Evolutionary conservation across 192 early-diverging fungal species (phyloP), one percentile per base, ranked within the genome.

Genomic region (Jimgerdemannia flammicorona): DNA sequence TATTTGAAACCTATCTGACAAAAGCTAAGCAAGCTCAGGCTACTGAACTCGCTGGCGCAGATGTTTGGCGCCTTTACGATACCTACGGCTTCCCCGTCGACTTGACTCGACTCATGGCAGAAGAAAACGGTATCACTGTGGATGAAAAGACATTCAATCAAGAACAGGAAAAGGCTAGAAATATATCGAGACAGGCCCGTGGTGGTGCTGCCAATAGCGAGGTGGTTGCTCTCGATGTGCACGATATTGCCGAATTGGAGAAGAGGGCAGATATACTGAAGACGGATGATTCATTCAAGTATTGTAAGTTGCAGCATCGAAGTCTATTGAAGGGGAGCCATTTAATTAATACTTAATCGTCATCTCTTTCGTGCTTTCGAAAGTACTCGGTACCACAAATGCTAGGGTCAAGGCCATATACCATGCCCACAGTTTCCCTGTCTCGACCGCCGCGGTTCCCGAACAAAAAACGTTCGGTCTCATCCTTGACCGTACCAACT

Each of bases 1-100:
- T 99, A 69, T 97, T 99, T 79, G 93, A 94, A 79, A 87, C 87
- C 66, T 92, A 86, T 74, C 81, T 95, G 44, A 76, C 84, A 20
- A 91, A 86, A 73, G 83, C 91, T 66, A 90, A 92, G 43, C 85
- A 93, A 64, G 73, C 90, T 20, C 87, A 88, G 44, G 74, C 84
- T 44, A 88, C 68, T 4, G 80, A 85, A 14, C 87, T 99, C 43
- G 89, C 91, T 29, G 98, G 98, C 43, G 88, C 88, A 64, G 94
- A 95, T 82, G 98, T 95, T 9, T 99, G 96, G 96, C 89, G 95
- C n/a, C 82, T 99, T 80, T 99, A 99, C 75, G 98, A 98, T 78
- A 99, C 98, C 14, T 99, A 95, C 80, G 98, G 98, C 43, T 99
- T 99, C 91, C 98, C 98, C 4, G 94, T 97, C 2, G 98, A 99